Conservation (phyloP, 1,284 basidiomycete species). For the Singerocomus rubriflavus region DNA sequence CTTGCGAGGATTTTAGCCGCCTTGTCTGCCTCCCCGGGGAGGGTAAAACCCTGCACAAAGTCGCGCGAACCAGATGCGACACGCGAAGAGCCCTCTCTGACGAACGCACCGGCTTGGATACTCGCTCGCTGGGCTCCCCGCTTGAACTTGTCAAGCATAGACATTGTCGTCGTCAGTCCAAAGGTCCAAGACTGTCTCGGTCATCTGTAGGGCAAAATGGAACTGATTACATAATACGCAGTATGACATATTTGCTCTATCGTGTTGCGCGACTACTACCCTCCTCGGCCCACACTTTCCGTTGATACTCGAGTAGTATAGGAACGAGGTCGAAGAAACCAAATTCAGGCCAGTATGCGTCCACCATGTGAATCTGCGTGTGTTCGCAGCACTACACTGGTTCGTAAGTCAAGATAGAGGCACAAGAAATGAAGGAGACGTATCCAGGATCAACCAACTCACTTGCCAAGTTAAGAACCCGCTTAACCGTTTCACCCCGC, state of each 20-base stretch:
- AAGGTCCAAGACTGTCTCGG: too few relatives aligned
- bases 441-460: slow-evolving; percentile 18
- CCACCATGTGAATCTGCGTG: slow-evolving; percentile 91
- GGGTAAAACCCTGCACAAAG: slow-evolving; percentile 79
- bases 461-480: slow-evolving; percentile 97
- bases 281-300: slow-evolving; percentile 53
- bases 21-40: slow-evolving; percentile 87
- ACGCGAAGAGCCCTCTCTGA: slow-evolving; percentile 61
- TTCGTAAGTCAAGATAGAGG: not conserved
- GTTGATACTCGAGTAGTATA: slow-evolving; percentile 83
- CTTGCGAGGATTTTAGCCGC: slow-evolving; percentile 88
- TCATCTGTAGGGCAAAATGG: too few relatives aligned
- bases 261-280: not conserved
- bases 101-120: slow-evolving; percentile 72
- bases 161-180: slow-evolving; percentile 37
- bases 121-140: slow-evolving; percentile 79
- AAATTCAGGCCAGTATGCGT: slow-evolving; percentile 94
- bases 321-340: slow-evolving; percentile 85
- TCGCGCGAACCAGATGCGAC: slow-evolving; percentile 70
- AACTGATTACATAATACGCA: slow-evolving; percentile 11
- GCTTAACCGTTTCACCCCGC: slow-evolving; percentile 86
- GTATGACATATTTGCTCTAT: not conserved
- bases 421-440: not conserved
- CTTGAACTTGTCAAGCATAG: slow-evolving; percentile 78
- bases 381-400: slow-evolving; percentile 64